Evolutionary conservation across 164 flowering plant genomes (phyloP), one percentile per base, ranked within the genome.

Genomic region (Vitis cinerea): DNA sequence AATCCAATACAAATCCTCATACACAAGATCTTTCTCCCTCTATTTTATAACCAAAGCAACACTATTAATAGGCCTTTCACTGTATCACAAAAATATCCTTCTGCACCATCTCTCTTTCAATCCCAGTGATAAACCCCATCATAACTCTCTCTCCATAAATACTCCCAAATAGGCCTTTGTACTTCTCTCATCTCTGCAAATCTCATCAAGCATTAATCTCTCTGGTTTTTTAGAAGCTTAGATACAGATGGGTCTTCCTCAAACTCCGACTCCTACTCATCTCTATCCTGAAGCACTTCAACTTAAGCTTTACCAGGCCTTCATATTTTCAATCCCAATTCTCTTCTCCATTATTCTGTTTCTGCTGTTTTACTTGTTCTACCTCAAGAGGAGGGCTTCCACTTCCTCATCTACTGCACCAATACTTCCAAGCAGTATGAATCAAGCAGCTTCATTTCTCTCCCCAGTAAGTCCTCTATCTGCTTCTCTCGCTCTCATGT

Each of bases 271-370:
- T 62, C 70, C 86, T 75, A 74, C 90, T 72, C 89, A 84, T 61
- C 83, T 82, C 15, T 91, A 93, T 72, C 85, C 94, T 13, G 87
- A 83, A 73, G 88, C 83, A 49, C 79, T 91, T 63, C 94, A 91
- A 58, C 81, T 91, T 2, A 91, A 89, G 70, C 85, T 91, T 13
- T 91, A 89, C 77, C 94, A 89, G 66, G 91, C 92, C 65, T 91
- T 91, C 84, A 88, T 89, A 50, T 91, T 91, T 69, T 89, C 97
- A 49, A 84, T 91, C 50, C 93, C 93, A 13, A 83, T 91, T 53
- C 83, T 89, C 65, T 91, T 91, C 78, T 88, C 90, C 62, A 85
- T 88, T 8, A 85, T 91, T 70, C 90, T 89, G 57, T 77, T 91
- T 23, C 78, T 91, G 55, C 75, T 89, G 80, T 91, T 89, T 57